phyloP scores from a whole-genome alignment of 1,284 basidiomycete species.

The Boletus sp. region DNA sequence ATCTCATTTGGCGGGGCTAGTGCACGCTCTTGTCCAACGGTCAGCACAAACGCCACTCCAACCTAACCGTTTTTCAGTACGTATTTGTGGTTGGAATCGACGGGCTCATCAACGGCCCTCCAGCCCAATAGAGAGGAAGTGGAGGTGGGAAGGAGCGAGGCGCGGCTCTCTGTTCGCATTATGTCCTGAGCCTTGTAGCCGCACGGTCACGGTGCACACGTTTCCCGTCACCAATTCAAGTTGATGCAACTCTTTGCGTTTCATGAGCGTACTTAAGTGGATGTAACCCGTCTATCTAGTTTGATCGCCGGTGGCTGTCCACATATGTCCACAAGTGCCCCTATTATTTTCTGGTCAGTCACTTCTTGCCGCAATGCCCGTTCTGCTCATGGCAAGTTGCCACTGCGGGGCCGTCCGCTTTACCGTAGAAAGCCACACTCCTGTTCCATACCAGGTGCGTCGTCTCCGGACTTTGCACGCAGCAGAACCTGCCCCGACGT shows the following conservation, averaged over 20 bases:
- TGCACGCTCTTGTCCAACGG: neutral
- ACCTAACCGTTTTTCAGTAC: neutral
- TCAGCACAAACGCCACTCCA: neutral
- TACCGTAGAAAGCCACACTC: slow-evolving; percentile 49
- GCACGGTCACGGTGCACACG: too few relatives aligned
- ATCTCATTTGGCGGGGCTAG: neutral
- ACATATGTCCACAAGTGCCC: neutral
- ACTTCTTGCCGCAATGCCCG: too few relatives aligned
- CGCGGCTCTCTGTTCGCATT: neutral
- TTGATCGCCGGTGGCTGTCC: neutral
- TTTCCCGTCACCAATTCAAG: too few relatives aligned
- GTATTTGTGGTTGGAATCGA: neutral
- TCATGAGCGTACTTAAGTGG: too few relatives aligned
- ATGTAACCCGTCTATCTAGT: too few relatives aligned
- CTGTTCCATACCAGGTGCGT: slow-evolving; percentile 55
- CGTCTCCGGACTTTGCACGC: neutral
- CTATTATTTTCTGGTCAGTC: neutral
- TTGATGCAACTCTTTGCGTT: too few relatives aligned
- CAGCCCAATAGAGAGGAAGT: neutral
- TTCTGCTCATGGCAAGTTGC: slow-evolving; percentile 54
- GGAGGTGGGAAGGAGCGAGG: neutral
- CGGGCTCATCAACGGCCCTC: neutral
- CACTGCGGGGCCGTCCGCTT: slow-evolving; percentile 59
- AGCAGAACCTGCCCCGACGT: neutral
- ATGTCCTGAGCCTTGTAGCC: neutral